Conservation (phyloP, 73 alveolate genomes). For the Tetrahymena elliotti region DNA sequence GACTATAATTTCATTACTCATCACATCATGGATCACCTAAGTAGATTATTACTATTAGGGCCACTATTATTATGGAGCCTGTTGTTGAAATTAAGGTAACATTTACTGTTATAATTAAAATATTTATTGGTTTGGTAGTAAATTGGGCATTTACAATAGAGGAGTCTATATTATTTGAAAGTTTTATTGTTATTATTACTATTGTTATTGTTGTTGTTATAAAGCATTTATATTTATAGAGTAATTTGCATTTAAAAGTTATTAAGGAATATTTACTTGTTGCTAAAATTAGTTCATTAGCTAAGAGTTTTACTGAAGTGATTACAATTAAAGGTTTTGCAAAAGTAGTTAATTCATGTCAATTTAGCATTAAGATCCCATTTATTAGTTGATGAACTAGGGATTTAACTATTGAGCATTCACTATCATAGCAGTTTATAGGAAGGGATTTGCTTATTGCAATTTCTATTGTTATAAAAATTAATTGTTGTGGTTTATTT, state of each 20-base stretch:
- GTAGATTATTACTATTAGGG: background rate
- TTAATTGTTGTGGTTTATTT: no score
- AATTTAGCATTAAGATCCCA: background rate
- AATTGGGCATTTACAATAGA: background rate
- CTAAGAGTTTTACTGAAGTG: background rate
- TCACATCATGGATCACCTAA: background rate
- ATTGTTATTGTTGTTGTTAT: background rate
- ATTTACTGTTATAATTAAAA: background rate
- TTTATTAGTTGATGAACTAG: background rate
- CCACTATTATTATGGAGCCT: background rate
- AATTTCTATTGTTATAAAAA: background rate
- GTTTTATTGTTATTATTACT: background rate
- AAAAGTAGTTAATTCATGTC: background rate
- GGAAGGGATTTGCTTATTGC: background rate
- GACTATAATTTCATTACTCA: background rate
- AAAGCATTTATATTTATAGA: background rate
- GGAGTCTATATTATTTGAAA: background rate
- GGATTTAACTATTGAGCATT: background rate
- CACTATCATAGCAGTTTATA: background rate
- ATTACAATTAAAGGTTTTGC: background rate
- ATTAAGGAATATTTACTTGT: background rate
- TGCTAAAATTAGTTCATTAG: background rate
- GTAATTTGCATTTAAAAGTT: background rate
- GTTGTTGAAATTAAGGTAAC: background rate
- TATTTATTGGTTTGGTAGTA: background rate